Percentiles rank a stretch among this genome's conserved stretches.
These are phyloP conservation scores for Aspergillus aculeatus DNA, from an alignment of 2,329 filamentous ascomycete genomes.

Conservation along the genomic window DNA sequence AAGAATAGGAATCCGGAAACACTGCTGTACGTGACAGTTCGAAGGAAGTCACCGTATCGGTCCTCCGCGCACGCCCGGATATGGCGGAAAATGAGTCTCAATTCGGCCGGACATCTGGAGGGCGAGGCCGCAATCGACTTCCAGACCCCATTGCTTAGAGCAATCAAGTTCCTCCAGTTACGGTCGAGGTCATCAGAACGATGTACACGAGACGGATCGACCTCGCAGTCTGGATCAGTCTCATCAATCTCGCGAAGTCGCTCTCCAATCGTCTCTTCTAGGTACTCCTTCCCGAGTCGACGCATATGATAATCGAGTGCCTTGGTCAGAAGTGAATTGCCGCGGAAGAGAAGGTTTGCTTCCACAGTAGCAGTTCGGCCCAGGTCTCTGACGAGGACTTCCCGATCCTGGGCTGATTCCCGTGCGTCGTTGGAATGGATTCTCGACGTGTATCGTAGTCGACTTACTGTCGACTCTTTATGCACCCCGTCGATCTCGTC, in stretches of 20 bases:
- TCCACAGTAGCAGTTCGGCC: conserved; percentile 68
- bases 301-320: conserved; percentile 95
- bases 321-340: conserved; percentile 91
- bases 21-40: conserved; percentile 87
- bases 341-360: conserved; percentile 90
- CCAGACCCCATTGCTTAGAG: conserved; percentile 81
- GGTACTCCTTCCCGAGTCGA: conserved; percentile 84
- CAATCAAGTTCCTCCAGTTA: conserved; percentile 77
- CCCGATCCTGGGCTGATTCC: conserved; percentile 56
- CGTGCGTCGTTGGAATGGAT: conserved; percentile 61
- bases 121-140: conserved; percentile 75
- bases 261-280: conserved; percentile 81
- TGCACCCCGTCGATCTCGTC: conserved; percentile 94
- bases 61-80: conserved; percentile 91
- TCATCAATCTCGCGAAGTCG: conserved; percentile 88
- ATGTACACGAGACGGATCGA: conserved; percentile 78
- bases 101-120: conserved; percentile 71
- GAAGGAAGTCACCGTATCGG: conserved; percentile 86
- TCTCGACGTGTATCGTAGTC: conserved; percentile 62
- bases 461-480: conserved; percentile 70
- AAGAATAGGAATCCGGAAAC: conserved; percentile 94
- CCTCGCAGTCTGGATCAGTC: conserved; percentile 87
- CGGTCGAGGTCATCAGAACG: conserved; percentile 70
- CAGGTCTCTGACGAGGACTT: conserved; percentile 62
- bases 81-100: conserved; percentile 84